Evolutionary conservation across 306 rosid species (phyloP).

Genomic region (Carpinus fangiana): DNA sequence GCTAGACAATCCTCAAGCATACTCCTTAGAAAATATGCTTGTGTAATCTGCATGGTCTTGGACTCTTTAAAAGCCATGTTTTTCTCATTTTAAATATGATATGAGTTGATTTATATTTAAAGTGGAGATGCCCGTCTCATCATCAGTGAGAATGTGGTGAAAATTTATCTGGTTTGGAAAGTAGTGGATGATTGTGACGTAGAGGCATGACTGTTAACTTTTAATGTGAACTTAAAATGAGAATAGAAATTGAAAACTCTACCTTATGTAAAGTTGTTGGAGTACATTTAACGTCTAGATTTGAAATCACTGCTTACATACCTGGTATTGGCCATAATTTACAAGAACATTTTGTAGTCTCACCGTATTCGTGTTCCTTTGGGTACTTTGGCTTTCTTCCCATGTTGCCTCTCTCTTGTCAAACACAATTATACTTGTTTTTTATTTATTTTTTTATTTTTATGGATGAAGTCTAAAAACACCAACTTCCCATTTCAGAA

Average conservation of each 20-base stretch:
- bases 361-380: neutral
- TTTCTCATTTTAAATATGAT: neutral
- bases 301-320: too few species aligned
- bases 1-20: neutral
- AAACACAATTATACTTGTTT: neutral
- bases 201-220: neutral
- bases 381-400: slow-evolving; percentile 5
- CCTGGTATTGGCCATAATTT: too few species aligned
- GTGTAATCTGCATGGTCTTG: neutral
- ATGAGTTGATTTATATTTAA: neutral
- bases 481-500: slow-evolving; percentile 48
- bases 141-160: neutral
- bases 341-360: too few species aligned
- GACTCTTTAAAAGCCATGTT: neutral
- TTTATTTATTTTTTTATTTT: neutral
- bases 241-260: neutral
- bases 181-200: neutral
- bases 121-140: neutral
- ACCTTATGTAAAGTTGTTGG: too few species aligned
- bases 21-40: neutral
- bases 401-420: slow-evolving; percentile 4
- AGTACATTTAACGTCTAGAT: too few species aligned
- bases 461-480: slow-evolving; percentile 17
- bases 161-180: neutral
- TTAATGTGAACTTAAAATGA: neutral